Evolutionary conservation across 1,284 basidiomycete species (phyloP).

Genomic region (Cutaneotrichosporon sp.): DNA sequence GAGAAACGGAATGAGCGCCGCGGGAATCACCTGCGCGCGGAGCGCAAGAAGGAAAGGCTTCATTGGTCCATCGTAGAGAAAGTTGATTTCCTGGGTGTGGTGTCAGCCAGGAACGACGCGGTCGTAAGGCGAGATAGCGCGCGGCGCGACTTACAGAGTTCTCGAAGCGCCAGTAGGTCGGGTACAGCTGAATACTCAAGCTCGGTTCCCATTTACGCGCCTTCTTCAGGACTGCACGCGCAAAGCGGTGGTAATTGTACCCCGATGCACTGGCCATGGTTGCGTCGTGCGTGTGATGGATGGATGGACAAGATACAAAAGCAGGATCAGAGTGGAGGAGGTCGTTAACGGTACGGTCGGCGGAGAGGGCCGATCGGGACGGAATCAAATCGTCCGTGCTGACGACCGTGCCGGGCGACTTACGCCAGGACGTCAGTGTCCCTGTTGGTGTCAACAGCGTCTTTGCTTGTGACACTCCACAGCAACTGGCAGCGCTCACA

Average conservation of each 20-base stretch:
- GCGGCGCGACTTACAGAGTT: slow-evolving; percentile 46
- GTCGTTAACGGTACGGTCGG: neutral
- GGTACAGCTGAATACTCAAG: slow-evolving; percentile 46
- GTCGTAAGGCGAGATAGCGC: no score
- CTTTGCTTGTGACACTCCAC: neutral
- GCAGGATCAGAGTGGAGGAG: neutral
- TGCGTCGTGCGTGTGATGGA: neutral
- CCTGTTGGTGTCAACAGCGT: no score
- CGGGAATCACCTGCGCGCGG: slow-evolving; percentile 46
- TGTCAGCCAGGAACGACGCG: no score
- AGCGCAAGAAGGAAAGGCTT: slow-evolving; percentile 48
- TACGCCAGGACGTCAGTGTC: no score
- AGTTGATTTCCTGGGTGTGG: slow-evolving; percentile 37
- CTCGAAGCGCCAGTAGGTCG: slow-evolving; percentile 44
- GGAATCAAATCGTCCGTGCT: slow-evolving; percentile 3
- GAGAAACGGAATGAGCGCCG: slow-evolving; percentile 43
- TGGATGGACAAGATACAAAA: neutral
- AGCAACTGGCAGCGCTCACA: neutral
- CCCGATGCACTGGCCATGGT: slow-evolving; percentile 48
- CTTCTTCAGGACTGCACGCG: slow-evolving; percentile 46
- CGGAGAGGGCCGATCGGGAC: neutral
- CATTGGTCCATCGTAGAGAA: slow-evolving; percentile 48
- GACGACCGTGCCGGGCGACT: no score
- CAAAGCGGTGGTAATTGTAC: slow-evolving; percentile 49
- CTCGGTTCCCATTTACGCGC: slow-evolving; percentile 47